Evolutionary conservation across 768 basidiomycete genomes (phyloP).

Genomic region (Erythrobasidium yunnanense): DNA sequence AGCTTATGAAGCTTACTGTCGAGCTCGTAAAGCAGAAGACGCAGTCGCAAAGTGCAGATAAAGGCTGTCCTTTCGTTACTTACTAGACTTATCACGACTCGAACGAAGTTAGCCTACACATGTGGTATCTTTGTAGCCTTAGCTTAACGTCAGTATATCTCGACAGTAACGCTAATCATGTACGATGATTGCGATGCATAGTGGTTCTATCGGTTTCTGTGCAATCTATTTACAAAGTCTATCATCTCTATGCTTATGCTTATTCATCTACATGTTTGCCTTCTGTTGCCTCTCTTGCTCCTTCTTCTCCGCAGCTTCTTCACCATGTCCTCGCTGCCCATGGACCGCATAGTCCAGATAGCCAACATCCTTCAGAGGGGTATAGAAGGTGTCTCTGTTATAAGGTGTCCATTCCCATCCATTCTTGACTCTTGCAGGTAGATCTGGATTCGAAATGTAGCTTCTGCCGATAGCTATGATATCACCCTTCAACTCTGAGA

Average conservation of each 20-base stretch:
- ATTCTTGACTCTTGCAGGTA: neutral
- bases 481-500: constrained; percentile 14
- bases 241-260: neutral
- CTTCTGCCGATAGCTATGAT: constrained; percentile 18
- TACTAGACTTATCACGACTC: too few relatives aligned
- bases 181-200: too few relatives aligned
- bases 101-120: too few relatives aligned
- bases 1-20: constrained; percentile 27
- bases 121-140: too few relatives aligned
- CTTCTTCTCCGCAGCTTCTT: constrained; percentile 17
- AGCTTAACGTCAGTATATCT: too few relatives aligned
- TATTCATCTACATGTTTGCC: constrained; percentile 10
- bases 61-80: too few relatives aligned
- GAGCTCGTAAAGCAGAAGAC: constrained; percentile 14
- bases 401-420: constrained; percentile 7
- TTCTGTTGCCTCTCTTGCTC: neutral
- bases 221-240: too few relatives aligned
- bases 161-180: too few relatives aligned
- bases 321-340: constrained; percentile 19
- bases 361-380: neutral
- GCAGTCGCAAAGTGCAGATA: neutral
- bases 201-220: too few relatives aligned
- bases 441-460: constrained; percentile 24
- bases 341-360: constrained; percentile 19
- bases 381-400: constrained; percentile 13